Conservation (phyloP, 345 rosid species). For the Eucalyptus leucophloia region DNA sequence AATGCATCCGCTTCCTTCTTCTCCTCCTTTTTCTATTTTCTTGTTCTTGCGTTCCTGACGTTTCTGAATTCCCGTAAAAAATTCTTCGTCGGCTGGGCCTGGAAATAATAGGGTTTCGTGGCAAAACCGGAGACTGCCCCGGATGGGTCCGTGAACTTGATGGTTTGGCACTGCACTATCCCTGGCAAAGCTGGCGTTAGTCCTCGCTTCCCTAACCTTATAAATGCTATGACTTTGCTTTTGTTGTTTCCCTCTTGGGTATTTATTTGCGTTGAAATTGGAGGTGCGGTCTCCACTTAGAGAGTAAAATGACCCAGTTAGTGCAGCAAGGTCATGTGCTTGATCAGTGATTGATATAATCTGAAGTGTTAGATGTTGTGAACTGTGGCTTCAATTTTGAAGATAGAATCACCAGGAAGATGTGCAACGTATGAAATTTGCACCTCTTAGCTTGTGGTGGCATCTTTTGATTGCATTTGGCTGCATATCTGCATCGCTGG, state of each 20-base stretch:
- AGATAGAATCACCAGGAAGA: neutral
- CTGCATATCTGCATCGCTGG: neutral
- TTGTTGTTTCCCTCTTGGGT: neutral
- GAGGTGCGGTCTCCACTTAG: neutral
- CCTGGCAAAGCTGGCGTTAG: conserved; percentile 95
- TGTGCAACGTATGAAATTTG: neutral
- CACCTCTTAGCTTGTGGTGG: neutral
- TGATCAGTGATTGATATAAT: neutral
- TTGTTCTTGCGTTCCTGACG: neutral
- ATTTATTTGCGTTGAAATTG: neutral
- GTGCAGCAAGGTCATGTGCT: neutral
- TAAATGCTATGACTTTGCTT: neutral
- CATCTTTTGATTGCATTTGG: neutral
- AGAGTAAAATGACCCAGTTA: neutral
- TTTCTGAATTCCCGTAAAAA: neutral
- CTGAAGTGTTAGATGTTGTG: neutral
- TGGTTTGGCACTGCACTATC: conserved; percentile 92
- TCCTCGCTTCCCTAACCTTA: neutral
- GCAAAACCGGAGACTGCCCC: conserved; percentile 75
- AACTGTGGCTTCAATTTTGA: neutral
- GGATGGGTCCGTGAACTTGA: conserved; percentile 83
- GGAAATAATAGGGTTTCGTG: conserved; percentile 59
- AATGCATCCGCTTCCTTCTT: neutral
- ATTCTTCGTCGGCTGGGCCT: neutral
- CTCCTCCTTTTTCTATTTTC: neutral